Evolutionary conservation across 805 yeast species (phyloP), one percentile per base, ranked within the genome.

Genomic region (Metschnikowia drakensbergensis): DNA sequence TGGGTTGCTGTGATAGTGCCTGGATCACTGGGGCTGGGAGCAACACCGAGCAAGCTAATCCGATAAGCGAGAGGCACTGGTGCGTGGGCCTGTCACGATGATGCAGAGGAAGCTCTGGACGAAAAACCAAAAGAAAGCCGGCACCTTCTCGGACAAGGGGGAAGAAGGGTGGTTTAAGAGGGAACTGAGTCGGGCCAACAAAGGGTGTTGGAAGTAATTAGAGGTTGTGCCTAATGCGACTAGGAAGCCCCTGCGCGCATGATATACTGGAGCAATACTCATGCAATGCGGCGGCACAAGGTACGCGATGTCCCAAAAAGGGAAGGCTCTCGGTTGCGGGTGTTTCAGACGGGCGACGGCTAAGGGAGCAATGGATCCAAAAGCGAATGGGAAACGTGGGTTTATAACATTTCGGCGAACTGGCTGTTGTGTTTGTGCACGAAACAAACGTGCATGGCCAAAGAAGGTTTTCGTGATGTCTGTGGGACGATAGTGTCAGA

Each of bases 181-280:
- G 36, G 43, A 22, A 11, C 42, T 6, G 9, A 27, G 28, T 13
- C 25, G 31, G 36, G 43, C 43, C 43, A 25, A 40, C 29, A 29
- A 5, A 17, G 13, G 27, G 11, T 29, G n/a, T 28, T 23, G 26
- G 7, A 13, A 22, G 36, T 8, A 28, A 40, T 25, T 31, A 9
- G 36, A 31, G 41, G 7, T 31, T 11, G 43, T 30, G 43, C 36
- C 30, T 31, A 25, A 30, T 40, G 43, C 43, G 35, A 27, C 32
- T 28, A 25, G 43, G 43, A 40, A 30, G 22, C 36, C n/a, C 28
- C 29, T 29, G 43, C 43, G 43, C 43, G 43, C 43, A 40, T 40
- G 43, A 40, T 40, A 29, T 30, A 23, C 36, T 40, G 9, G 23
- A 40, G 43, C 43, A 23, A 40, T 8, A 30, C 23, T 7, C 29